Conservation (phyloP, 441 rosid genomes). For the Pelargonium myrrhifolium region DNA sequence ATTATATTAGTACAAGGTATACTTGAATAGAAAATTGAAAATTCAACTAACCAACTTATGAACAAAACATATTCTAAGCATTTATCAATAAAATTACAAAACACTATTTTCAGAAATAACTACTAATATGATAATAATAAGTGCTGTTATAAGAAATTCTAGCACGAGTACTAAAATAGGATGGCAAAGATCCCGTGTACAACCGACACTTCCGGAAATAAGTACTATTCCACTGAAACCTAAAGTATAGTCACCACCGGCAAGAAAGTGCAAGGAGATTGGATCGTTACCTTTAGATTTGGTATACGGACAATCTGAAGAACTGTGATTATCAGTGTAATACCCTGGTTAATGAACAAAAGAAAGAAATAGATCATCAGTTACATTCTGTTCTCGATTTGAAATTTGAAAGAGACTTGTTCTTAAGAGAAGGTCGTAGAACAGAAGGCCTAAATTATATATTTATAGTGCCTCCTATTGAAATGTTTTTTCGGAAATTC, state of each 20-base stretch:
- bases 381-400: too few species aligned
- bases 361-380: conserved; percentile 7
- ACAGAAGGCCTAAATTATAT: too few species aligned
- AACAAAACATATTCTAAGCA: background rate
- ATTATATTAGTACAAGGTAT: background rate
- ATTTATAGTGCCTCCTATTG: too few species aligned
- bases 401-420: too few species aligned
- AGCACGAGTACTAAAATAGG: background rate
- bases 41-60: too few species aligned
- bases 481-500: background rate
- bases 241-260: conserved; percentile 12
- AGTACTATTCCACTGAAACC: background rate
- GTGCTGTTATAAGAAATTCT: background rate
- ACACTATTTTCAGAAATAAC: background rate
- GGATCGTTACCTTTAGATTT: conserved; percentile 73
- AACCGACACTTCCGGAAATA: background rate
- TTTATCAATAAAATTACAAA: background rate
- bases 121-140: background rate
- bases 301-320: conserved; percentile 91
- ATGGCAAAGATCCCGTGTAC: too few species aligned
- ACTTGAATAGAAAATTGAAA: too few species aligned
- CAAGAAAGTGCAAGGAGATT: conserved; percentile 14
- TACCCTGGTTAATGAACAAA: conserved; percentile 52
- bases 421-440: too few species aligned
- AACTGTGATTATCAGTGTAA: conserved; percentile 89